Conservation (phyloP, 1,284 basidiomycete genomes). For the Laetiporus sulphureus region DNA sequence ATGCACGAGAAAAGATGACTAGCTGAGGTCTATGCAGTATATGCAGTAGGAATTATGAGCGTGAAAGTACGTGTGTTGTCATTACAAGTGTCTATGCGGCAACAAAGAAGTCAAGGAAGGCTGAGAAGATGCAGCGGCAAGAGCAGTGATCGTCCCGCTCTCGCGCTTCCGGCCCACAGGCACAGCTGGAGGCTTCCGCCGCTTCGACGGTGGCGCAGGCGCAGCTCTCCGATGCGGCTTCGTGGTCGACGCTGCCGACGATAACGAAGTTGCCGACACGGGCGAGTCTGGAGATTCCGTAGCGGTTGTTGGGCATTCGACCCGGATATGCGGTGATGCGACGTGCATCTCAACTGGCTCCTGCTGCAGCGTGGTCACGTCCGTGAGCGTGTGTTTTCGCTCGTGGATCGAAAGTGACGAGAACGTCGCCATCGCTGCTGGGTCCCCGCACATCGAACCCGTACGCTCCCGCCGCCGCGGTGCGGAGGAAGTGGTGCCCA, state of each 20-base stretch:
- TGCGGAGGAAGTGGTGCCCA: slow-evolving; percentile 1
- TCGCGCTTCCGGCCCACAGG: slow-evolving; percentile 41
- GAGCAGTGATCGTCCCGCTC: slow-evolving; percentile 1
- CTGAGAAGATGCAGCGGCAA: slow-evolving; percentile 3
- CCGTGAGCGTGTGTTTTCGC: slow-evolving; percentile 10
- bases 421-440: slow-evolving; percentile 16
- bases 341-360: no score
- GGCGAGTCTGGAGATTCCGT: slow-evolving; percentile 10
- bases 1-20: slow-evolving; percentile 4
- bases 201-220: slow-evolving; percentile 48
- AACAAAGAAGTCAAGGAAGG: slow-evolving; percentile 6
- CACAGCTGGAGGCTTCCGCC: slow-evolving; percentile 60
- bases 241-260: slow-evolving; percentile 5
- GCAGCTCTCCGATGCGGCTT: slow-evolving; percentile 32
- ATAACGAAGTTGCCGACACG: slow-evolving; percentile 5
- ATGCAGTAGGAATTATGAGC: no score
- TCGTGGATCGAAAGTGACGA: slow-evolving; percentile 10
- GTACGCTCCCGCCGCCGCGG: slow-evolving; percentile 25
- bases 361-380: slow-evolving; percentile 1
- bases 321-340: slow-evolving; percentile 13
- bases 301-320: slow-evolving; percentile 12
- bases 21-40: slow-evolving; percentile 1
- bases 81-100: neutral
- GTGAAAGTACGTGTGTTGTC: no score
- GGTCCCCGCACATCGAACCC: slow-evolving; percentile 28